These are phyloP conservation scores for Pelargonium citronellum DNA, from an alignment of 441 rosid genomes.

Conservation along the genomic window DNA sequence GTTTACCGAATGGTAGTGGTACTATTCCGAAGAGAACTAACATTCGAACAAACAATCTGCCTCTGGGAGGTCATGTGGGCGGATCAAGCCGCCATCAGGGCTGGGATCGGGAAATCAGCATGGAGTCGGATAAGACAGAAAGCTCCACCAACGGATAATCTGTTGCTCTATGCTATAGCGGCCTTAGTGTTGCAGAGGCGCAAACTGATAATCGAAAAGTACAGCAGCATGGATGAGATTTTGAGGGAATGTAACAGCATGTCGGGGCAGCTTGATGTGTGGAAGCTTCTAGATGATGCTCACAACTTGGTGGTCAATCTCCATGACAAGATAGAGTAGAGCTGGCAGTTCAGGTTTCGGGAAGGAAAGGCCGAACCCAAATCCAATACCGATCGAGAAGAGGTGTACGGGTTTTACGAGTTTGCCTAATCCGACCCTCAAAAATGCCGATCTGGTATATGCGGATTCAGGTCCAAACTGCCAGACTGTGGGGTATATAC, in stretches of 20 bases:
- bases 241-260: constrained; percentile 86
- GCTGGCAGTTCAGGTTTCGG: constrained; percentile 15
- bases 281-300: constrained; percentile 91
- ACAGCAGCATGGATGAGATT: constrained; percentile 90
- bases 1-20: constrained; percentile 95
- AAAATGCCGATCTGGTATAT: too few relatives aligned
- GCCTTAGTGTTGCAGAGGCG: constrained; percentile 86
- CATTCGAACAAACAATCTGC: constrained; percentile 76
- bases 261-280: constrained; percentile 92
- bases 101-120: constrained; percentile 70
- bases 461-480: constrained; percentile 21
- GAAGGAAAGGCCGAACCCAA: too few relatives aligned
- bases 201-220: constrained; percentile 76
- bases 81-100: constrained; percentile 89
- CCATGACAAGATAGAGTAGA: constrained; percentile 62
- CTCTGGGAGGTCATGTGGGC: constrained; percentile 99
- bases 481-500: constrained; percentile 11
- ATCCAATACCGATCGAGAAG: too few relatives aligned
- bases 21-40: constrained; percentile 75
- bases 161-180: constrained; percentile 77
- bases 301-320: constrained; percentile 76
- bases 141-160: constrained; percentile 81
- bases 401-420: too few relatives aligned
- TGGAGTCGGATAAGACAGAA: constrained; percentile 76
- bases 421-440: too few relatives aligned